phyloP scores from a whole-genome alignment of 2,329 filamentous ascomycete species.

The Knufia petricola region DNA sequence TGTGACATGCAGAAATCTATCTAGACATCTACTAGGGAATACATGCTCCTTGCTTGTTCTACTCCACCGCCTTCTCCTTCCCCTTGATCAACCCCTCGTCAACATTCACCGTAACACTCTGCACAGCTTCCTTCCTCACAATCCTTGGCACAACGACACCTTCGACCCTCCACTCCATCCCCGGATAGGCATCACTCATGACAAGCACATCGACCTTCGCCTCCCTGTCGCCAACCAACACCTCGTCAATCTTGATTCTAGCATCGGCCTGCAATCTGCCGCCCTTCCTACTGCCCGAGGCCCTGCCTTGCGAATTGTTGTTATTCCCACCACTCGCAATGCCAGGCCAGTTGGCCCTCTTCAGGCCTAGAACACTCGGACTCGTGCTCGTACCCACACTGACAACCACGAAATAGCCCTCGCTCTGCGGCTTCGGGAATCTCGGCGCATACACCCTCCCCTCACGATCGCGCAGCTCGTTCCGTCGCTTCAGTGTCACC shows the following conservation, averaged over 20 bases:
- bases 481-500: constrained; percentile 17
- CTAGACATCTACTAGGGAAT: too few species aligned
- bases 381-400: constrained; percentile 41
- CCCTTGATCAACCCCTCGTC: constrained; percentile 20
- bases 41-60: too few species aligned
- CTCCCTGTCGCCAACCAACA: constrained; percentile 11
- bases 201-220: constrained; percentile 64
- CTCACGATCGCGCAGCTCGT: constrained; percentile 43
- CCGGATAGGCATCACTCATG: constrained; percentile 79
- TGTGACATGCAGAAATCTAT: too few species aligned
- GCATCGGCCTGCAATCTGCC: background rate
- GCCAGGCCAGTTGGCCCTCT: constrained; percentile 68
- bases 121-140: constrained; percentile 13
- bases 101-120: constrained; percentile 18
- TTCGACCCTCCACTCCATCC: constrained; percentile 54
- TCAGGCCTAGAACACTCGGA: constrained; percentile 49
- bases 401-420: constrained; percentile 83
- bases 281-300: constrained; percentile 16
- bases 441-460: constrained; percentile 73
- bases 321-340: constrained; percentile 17
- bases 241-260: background rate
- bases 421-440: constrained; percentile 89
- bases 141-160: constrained; percentile 41
- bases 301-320: constrained; percentile 11
- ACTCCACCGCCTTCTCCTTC: constrained; percentile 2